Percentiles rank a stretch among this genome's conserved stretches.
These are phyloP conservation scores for Pseudozyma tsukubaensis DNA, from an alignment of 1,284 basidiomycete genomes.

Conservation along the genomic window DNA sequence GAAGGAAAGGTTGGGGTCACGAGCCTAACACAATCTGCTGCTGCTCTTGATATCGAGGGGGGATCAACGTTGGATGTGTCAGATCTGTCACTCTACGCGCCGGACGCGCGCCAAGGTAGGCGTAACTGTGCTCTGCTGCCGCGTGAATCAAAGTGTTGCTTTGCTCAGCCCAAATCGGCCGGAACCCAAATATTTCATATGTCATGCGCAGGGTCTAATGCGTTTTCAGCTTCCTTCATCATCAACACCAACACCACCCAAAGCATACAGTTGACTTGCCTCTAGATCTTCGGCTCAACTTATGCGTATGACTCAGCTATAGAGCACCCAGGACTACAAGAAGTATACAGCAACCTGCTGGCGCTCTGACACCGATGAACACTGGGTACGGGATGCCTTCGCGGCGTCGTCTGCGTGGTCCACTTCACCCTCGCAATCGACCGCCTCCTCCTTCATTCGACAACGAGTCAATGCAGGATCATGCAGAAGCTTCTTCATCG, in stretches of 20 bases:
- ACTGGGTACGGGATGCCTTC: conserved; percentile 44
- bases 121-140: neutral
- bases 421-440: conserved; percentile 36
- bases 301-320: neutral
- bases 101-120: conserved; percentile 5
- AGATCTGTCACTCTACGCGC: conserved; percentile 20
- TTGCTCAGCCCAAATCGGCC: neutral
- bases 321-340: neutral
- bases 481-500: neutral
- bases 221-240: neutral
- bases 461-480: neutral
- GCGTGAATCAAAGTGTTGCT: neutral
- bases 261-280: too few relatives aligned
- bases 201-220: neutral
- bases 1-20: too few relatives aligned
- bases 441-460: conserved; percentile 21
- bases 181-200: neutral
- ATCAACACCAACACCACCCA: neutral
- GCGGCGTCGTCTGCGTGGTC: conserved; percentile 30
- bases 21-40: neutral
- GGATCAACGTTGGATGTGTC: neutral
- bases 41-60: neutral
- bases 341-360: neutral
- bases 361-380: conserved; percentile 25
- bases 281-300: too few relatives aligned